phyloP scores from a whole-genome alignment of 306 rosid genomes.

The Gynostemma pentaphyllum region DNA sequence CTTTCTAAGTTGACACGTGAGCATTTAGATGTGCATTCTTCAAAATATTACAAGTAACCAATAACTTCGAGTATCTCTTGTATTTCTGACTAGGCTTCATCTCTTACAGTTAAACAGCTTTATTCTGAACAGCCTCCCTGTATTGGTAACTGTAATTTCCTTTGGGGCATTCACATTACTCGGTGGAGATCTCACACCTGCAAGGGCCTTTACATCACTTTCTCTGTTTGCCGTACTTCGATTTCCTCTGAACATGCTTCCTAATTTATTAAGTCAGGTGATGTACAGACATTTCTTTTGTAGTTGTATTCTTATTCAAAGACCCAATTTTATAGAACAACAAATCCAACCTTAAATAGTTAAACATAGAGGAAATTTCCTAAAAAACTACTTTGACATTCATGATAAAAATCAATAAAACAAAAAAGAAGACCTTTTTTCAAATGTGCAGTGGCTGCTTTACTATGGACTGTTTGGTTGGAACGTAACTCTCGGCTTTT shows the following conservation, averaged over 20 bases:
- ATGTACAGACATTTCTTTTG: neutral
- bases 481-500: too few species aligned
- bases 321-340: too few species aligned
- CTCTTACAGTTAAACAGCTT: slow-evolving; percentile 58
- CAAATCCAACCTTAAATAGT: too few species aligned
- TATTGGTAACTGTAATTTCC: slow-evolving; percentile 60
- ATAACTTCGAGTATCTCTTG: neutral
- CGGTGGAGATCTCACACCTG: slow-evolving; percentile 82
- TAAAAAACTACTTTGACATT: too few species aligned
- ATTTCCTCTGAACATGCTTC: slow-evolving; percentile 65
- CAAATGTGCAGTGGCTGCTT: too few species aligned
- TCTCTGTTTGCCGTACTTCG: slow-evolving; percentile 70
- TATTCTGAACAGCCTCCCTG: slow-evolving; percentile 69
- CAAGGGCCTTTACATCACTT: slow-evolving; percentile 83
- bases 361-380: too few species aligned
- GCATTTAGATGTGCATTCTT: too few species aligned
- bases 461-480: too few species aligned
- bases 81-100: slow-evolving; percentile 14
- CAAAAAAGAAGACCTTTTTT: too few species aligned
- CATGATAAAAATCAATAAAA: too few species aligned
- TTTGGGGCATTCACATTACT: slow-evolving; percentile 70
- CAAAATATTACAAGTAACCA: neutral
- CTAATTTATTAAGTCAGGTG: slow-evolving; percentile 79
- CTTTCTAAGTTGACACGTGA: too few species aligned
- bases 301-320: too few species aligned